A percentile compares a stretch with the other conserved stretches of the same genome.
phyloP scores from a whole-genome alignment of 805 yeast genomes.

The Starmerella scarabaei region DNA sequence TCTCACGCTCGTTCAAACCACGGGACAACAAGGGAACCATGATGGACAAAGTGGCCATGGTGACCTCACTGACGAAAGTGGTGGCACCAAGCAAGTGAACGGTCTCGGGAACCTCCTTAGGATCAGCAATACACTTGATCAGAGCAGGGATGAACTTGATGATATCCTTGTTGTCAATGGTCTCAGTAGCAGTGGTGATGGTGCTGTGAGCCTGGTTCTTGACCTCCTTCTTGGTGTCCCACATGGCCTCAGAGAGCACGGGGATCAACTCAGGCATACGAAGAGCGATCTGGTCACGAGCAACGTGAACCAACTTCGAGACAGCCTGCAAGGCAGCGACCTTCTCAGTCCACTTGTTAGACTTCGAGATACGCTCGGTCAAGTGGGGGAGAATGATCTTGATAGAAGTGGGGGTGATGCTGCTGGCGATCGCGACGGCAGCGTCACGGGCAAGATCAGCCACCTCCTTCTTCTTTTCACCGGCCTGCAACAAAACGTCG shows the following conservation, averaged over 20 bases:
- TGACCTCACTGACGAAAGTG: constrained; percentile 98
- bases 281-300: constrained; percentile 89
- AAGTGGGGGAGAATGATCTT: constrained; percentile 79
- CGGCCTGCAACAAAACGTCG: constrained; percentile 62
- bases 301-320: constrained; percentile 78
- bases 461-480: constrained; percentile 76
- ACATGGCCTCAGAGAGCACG: constrained; percentile 96
- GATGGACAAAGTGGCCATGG: constrained; percentile 97
- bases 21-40: constrained; percentile 98
- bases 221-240: constrained; percentile 99
- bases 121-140: constrained; percentile 92
- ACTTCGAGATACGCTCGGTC: constrained; percentile 48
- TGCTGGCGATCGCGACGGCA: constrained; percentile 59
- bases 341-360: constrained; percentile 95
- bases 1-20: constrained; percentile 99
- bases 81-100: constrained; percentile 99
- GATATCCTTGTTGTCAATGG: constrained; percentile 99
- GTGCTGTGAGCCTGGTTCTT: constrained; percentile 93
- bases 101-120: constrained; percentile 96
- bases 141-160: constrained; percentile 97
- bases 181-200: constrained; percentile 91
- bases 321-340: constrained; percentile 76
- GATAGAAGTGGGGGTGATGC: constrained; percentile 86
- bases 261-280: constrained; percentile 99
- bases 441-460: constrained; percentile 65